phyloP scores from a whole-genome alignment of 129 eudicot species.

The Oenanthe sinensis region DNA sequence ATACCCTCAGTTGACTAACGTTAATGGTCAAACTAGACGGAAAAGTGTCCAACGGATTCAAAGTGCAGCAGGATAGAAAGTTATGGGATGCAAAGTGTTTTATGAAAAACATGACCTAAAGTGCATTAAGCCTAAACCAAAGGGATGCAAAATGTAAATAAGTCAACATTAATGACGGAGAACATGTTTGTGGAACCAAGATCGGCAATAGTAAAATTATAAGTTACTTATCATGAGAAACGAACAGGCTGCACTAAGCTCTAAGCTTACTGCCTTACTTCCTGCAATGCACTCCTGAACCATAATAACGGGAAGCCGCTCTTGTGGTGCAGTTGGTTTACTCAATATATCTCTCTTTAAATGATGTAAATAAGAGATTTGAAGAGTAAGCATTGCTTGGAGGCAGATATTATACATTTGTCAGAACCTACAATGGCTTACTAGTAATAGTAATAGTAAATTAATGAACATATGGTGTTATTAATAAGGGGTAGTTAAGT shows the following conservation, averaged over 20 bases:
- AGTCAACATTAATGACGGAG: neutral
- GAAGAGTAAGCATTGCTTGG: neutral
- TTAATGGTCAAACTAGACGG: too few species aligned
- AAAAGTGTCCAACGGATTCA: too few species aligned
- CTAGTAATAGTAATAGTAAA: too few species aligned
- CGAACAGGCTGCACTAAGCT: neutral
- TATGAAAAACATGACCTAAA: too few species aligned
- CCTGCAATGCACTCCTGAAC: neutral
- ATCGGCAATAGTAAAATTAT: neutral
- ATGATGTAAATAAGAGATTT: neutral
- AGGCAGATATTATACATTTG: neutral
- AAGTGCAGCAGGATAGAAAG: too few species aligned
- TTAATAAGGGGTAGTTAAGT: too few species aligned
- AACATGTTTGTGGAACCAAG: neutral
- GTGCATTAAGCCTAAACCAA: too few species aligned
- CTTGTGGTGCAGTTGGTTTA: neutral
- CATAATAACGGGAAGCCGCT: neutral
- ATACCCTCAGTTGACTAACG: too few species aligned
- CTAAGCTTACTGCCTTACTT: neutral
- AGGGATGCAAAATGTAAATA: too few species aligned
- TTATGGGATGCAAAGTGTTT: too few species aligned
- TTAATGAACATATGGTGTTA: too few species aligned
- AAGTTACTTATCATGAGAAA: too few species aligned
- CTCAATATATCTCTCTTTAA: neutral
- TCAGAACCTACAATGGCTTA: neutral